phyloP scores from a whole-genome alignment of 176 grass and related monocot genomes.

The Rhynchospora tenuis region DNA sequence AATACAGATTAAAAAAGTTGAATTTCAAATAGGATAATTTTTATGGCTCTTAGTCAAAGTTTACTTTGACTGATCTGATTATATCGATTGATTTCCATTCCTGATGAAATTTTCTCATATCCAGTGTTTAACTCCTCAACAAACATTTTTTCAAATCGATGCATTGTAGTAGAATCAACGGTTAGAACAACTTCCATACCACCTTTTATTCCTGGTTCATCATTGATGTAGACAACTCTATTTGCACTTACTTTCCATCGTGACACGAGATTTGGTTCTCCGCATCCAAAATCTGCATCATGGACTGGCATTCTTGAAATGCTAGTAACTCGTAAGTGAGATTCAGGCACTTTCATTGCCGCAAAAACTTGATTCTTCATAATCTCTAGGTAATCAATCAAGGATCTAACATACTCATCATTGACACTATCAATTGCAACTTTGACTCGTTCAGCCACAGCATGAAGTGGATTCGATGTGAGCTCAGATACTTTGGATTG shows the following conservation, averaged over 20 bases:
- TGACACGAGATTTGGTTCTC: background rate
- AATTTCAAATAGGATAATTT: no score
- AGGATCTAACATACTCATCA: conserved; percentile 16
- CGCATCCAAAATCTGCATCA: conserved; percentile 5
- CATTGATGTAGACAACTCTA: background rate
- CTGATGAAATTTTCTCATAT: no score
- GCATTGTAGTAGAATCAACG: background rate
- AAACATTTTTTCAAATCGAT: background rate
- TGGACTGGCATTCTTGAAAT: background rate
- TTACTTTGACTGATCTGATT: no score
- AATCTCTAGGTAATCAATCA: background rate
- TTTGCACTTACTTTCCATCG: background rate
- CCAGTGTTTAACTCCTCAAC: no score
- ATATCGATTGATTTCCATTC: no score
- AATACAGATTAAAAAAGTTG: no score
- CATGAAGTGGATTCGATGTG: background rate
- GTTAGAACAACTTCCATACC: background rate
- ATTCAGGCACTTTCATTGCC: background rate
- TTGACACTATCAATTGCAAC: background rate
- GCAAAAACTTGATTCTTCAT: background rate
- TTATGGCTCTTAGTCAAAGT: no score
- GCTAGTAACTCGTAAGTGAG: background rate
- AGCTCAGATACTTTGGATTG: background rate
- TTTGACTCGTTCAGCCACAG: background rate
- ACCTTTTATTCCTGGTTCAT: background rate